Base-by-base conservation (phyloP, 495 filamentous ascomycete genomes). In the Talaromyces wortmannii region DNA sequence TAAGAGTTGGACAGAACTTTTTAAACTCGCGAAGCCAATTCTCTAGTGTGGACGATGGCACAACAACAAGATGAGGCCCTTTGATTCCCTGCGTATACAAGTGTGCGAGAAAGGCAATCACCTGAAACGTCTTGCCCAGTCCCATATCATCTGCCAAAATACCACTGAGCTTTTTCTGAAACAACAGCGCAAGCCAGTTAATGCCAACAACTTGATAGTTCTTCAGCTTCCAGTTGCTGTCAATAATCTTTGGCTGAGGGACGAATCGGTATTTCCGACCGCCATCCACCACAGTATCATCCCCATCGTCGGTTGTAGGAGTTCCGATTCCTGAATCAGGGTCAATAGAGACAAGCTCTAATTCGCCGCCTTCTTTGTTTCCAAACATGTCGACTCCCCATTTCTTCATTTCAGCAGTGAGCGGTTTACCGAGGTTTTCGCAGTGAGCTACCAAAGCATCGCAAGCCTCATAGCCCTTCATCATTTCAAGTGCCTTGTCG, bases 91-190 rank as follows among this genome's bases (percentile, higher is more conserved):
- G 82, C 59, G 90, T 82, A 12, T 84, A 81, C 6, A 98, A 74
- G 59, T 96, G 87, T 4, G 91, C 85, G 18, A 98, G 78, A 65
- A 97, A 92, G 0, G 91, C 82, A 59, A 98, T 96, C 52, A 98
- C 91, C 63, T 97, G 92, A 60, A 91, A 96, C 0, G 94, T 98
- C 75, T 98, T 98, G 10, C 94, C 94, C 7, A 97, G 78, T 45
- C 94, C 94, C 94, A 98, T 98, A 59, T 98, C 94, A 65, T 98
- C 94, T 0, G 94, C 95, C 13, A 98, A 75, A 57, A 98, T 97
- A 46, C 91, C 88, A 54, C 88, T 90, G 53, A 92, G 72, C 18
- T 84, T 77, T 43, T 89, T 84, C 46, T 86, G 71, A 60, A 88
- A 96, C 32, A 97, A 75, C 18, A 97, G 68, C 46, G 81, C 78